These are phyloP conservation scores for Albophoma yamanashiensis DNA, from an alignment of 2,329 filamentous ascomycete genomes.

Conservation along the genomic window DNA sequence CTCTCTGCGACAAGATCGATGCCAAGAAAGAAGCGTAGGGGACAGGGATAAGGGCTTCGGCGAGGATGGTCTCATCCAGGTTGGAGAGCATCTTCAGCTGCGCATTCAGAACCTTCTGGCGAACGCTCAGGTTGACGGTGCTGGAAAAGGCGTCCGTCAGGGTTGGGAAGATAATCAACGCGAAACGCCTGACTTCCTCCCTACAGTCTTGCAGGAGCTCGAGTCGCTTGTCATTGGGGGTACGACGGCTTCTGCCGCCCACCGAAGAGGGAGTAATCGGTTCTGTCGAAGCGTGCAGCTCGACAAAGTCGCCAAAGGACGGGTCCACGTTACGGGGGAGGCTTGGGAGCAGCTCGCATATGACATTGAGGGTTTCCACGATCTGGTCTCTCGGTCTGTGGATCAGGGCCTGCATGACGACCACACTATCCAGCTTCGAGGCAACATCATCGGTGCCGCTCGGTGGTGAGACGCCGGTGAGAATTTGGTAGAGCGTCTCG, in stretches of 20 bases:
- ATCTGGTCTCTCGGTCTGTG: conserved; percentile 93
- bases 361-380: conserved; percentile 92
- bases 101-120: conserved; percentile 90
- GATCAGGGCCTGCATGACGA: conserved; percentile 97
- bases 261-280: conserved; percentile 26
- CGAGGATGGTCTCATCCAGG: conserved; percentile 72
- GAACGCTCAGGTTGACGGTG: conserved; percentile 88
- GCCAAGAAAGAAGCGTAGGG: conserved; percentile 94
- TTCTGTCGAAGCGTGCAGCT: conserved; percentile 27
- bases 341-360: conserved; percentile 83
- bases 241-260: conserved; percentile 21
- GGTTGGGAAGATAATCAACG: conserved; percentile 85
- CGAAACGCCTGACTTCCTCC: conserved; percentile 79
- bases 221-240: conserved; percentile 70
- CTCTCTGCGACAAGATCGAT: conserved; percentile 89
- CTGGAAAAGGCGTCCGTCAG: conserved; percentile 95
- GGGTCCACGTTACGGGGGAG: conserved; percentile 47
- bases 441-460: conserved; percentile 65
- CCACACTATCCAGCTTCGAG: conserved; percentile 85
- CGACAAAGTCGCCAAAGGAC: conserved; percentile 30
- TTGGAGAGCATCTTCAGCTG: conserved; percentile 98
- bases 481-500: conserved; percentile 92
- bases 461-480: conserved; percentile 91
- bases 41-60: conserved; percentile 76
- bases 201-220: conserved; percentile 75